These are phyloP conservation scores for Ogataea ramenticola DNA, from an alignment of 805 yeast genomes.

Conservation along the genomic window DNA sequence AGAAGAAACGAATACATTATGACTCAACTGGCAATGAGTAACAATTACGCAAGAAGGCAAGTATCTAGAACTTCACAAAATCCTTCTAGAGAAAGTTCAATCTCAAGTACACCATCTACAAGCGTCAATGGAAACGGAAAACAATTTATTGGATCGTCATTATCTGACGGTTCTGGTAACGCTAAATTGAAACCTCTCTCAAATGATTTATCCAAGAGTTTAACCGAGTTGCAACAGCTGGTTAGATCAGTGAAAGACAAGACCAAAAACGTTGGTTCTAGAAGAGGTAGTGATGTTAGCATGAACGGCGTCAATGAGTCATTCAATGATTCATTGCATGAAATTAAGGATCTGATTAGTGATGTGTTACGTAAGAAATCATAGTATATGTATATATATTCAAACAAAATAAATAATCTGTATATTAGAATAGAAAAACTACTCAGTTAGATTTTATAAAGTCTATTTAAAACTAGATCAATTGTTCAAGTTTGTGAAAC, in stretches of 20 bases:
- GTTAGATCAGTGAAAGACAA: background rate
- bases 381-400: too few relatives aligned
- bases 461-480: too few relatives aligned
- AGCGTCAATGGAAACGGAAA: too few relatives aligned
- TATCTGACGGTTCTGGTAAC: too few relatives aligned
- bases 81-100: background rate
- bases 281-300: too few relatives aligned
- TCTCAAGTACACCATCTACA: background rate
- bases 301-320: background rate
- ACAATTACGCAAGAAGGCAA: background rate
- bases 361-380: background rate
- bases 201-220: background rate
- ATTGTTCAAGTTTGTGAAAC: slow-evolving; percentile 8
- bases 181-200: background rate
- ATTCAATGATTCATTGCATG: background rate
- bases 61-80: too few relatives aligned
- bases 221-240: background rate
- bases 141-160: too few relatives aligned
- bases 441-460: too few relatives aligned
- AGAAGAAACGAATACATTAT: background rate
- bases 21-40: background rate
- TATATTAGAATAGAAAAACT: background rate
- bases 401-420: too few relatives aligned
- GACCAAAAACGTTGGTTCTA: too few relatives aligned
- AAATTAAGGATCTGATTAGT: background rate